Evolutionary conservation across 2,329 filamentous ascomycete species (phyloP), one percentile per base, ranked within the genome.

Genomic region (Aspergillus terreus): DNA sequence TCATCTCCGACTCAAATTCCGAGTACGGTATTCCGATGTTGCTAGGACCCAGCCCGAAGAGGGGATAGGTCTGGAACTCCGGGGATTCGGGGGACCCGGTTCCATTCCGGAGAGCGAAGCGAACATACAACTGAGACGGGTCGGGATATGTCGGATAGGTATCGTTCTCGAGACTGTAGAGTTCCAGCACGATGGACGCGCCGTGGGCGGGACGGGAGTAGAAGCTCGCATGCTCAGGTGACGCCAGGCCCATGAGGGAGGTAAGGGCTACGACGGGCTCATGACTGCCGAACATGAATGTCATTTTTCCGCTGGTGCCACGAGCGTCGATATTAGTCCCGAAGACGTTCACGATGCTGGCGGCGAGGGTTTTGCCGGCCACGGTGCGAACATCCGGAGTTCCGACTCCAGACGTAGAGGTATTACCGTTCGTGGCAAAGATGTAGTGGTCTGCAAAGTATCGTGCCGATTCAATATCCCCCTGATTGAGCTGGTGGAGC

Each of bases 81-180:
- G 64, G 60, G 19, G 65, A 47, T 9, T 54, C 44, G n/a, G 64
- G 60, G 19, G 65, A 47, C 21, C 71, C 67, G 0, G 80, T 81
- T 45, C 79, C 80, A 58, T 85, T 84, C 58, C 78, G 79, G 66
- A 81, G 78, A 51, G 76, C 70, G 62, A 84, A 82, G 17, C 79
- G 75, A 27, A 84, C 76, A 64, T 69, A 80, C 38, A 85, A 71
- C 19, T 82, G 71, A 27, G 63, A 63, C 3, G 69, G 63, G 0
- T 61, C 59, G 0, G 77, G 76, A 49, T 77, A 79, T 35, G 61
- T 56, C 0, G 61, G 60, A 19, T 62, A 59, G 23, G 56, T 51
- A 43, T 70, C 66, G 33, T 58, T 60, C 11, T 68, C 66, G 42
- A 71, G 63, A 51, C 74, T 76, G 63, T 75, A 81, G 10, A 83